Conservation (phyloP, 805 yeast genomes). For the Nakazawaea ernobii region DNA sequence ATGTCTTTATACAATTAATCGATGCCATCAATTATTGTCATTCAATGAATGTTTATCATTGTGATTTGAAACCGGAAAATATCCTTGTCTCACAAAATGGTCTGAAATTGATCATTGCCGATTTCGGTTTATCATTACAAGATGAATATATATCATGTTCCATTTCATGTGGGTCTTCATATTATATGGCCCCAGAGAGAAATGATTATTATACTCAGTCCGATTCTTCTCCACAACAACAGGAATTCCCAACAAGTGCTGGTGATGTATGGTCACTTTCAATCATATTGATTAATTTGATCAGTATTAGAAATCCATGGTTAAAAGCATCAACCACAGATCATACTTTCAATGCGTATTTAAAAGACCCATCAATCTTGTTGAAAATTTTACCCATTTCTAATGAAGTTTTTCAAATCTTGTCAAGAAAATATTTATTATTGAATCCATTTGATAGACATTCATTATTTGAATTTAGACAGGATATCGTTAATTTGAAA, state of each 20-base stretch:
- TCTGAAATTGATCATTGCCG: constrained; percentile 59
- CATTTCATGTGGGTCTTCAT: constrained; percentile 79
- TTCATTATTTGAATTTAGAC: constrained; percentile 31
- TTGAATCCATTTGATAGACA: constrained; percentile 46
- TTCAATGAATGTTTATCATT: constrained; percentile 76
- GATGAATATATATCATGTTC: constrained; percentile 53
- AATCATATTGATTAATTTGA: constrained; percentile 70
- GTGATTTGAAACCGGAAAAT: constrained; percentile 96
- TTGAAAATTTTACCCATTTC: constrained; percentile 70
- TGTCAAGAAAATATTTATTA: constrained; percentile 35
- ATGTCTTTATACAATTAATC: constrained; percentile 67
- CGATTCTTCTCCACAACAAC: not conserved
- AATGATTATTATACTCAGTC: constrained; percentile 18
- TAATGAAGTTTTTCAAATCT: constrained; percentile 47
- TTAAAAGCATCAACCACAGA: constrained; percentile 67
- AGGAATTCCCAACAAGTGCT: constrained; percentile 54
- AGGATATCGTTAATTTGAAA: constrained; percentile 27
- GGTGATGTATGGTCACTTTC: constrained; percentile 90
- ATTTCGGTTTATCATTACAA: constrained; percentile 83
- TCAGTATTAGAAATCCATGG: constrained; percentile 90
- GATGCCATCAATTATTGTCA: constrained; percentile 84
- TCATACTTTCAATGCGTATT: constrained; percentile 59
- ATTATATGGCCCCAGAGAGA: constrained; percentile 92
- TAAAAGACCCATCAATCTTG: constrained; percentile 49
- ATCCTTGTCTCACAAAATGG: constrained; percentile 62